Evolutionary conservation across 2,329 filamentous ascomycete genomes (phyloP).

Genomic region (Nigrospora sphaerica): DNA sequence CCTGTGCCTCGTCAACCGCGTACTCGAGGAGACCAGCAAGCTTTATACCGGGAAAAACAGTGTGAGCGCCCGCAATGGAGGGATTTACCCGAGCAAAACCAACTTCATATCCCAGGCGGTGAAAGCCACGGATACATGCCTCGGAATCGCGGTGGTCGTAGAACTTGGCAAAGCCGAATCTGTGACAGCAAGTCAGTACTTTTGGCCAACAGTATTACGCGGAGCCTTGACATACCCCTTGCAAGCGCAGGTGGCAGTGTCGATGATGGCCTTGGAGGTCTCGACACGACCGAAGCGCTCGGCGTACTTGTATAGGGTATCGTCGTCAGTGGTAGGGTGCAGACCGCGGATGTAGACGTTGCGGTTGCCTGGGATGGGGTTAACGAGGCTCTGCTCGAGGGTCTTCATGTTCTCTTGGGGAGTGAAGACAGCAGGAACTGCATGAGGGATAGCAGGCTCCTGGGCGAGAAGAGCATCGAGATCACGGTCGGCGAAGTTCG

Average conservation of each 20-base stretch:
- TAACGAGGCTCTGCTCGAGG: conserved; percentile 89
- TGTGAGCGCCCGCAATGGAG: neutral
- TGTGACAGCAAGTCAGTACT: conserved; percentile 32
- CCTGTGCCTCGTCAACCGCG: too few relatives aligned
- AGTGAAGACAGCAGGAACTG: conserved; percentile 83
- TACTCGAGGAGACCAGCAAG: too few relatives aligned
- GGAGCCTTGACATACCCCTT: conserved; percentile 66
- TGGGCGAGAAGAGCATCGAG: conserved; percentile 62
- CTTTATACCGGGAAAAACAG: too few relatives aligned
- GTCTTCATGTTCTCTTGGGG: conserved; percentile 82
- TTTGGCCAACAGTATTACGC: neutral
- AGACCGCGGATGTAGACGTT: conserved; percentile 98
- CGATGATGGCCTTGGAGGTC: conserved; percentile 97
- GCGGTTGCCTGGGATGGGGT: conserved; percentile 82
- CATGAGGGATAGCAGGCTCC: conserved; percentile 77
- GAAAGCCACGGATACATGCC: conserved; percentile 93
- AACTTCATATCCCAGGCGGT: conserved; percentile 90
- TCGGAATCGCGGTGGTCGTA: conserved; percentile 81
- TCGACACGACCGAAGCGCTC: conserved; percentile 87
- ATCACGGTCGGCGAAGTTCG: conserved; percentile 35
- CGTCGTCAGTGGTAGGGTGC: conserved; percentile 90
- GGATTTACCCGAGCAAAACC: conserved; percentile 80
- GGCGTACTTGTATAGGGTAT: conserved; percentile 76
- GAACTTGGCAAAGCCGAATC: conserved; percentile 97
- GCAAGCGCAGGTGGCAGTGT: conserved; percentile 85